Percentiles rank a stretch among this genome's conserved stretches.
Conservation (phyloP, 2,329 filamentous ascomycete genomes). For the Colletotrichum karsti region DNA sequence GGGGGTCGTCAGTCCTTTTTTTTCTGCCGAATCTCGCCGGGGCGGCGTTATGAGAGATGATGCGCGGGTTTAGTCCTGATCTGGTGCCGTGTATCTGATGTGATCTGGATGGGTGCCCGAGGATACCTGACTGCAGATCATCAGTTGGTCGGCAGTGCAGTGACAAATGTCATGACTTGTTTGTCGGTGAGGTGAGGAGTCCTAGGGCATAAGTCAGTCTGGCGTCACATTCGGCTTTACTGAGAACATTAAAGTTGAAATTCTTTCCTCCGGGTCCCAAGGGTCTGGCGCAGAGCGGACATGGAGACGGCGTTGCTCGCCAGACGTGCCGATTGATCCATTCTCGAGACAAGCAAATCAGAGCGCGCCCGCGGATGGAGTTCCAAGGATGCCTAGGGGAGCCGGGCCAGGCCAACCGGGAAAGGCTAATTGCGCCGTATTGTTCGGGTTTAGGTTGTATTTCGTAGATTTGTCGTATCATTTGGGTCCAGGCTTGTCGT, state of each 20-base stretch:
- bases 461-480: neutral
- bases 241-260: constrained; percentile 12
- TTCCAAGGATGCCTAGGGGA: constrained; percentile 16
- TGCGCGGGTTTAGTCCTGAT: neutral
- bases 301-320: constrained; percentile 18
- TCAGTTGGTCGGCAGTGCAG: neutral
- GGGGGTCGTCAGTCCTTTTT: neutral
- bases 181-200: neutral
- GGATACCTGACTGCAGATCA: neutral
- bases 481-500: constrained; percentile 1
- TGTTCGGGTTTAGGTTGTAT: constrained; percentile 4
- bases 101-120: neutral
- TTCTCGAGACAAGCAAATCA: constrained; percentile 19
- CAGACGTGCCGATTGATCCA: constrained; percentile 26
- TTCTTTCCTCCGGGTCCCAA: constrained; percentile 16
- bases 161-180: neutral
- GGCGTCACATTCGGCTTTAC: constrained; percentile 10
- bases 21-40: constrained; percentile 18
- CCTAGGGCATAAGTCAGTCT: constrained; percentile 5
- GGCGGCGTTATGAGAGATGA: constrained; percentile 18
- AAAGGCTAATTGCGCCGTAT: constrained; percentile 26
- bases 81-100: neutral
- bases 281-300: constrained; percentile 8
- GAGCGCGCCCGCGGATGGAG: constrained; percentile 6
- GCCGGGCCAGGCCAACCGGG: constrained; percentile 16